Evolutionary conservation across 495 filamentous ascomycete genomes (phyloP).

Genomic region (Polyplosphaeria fusca): DNA sequence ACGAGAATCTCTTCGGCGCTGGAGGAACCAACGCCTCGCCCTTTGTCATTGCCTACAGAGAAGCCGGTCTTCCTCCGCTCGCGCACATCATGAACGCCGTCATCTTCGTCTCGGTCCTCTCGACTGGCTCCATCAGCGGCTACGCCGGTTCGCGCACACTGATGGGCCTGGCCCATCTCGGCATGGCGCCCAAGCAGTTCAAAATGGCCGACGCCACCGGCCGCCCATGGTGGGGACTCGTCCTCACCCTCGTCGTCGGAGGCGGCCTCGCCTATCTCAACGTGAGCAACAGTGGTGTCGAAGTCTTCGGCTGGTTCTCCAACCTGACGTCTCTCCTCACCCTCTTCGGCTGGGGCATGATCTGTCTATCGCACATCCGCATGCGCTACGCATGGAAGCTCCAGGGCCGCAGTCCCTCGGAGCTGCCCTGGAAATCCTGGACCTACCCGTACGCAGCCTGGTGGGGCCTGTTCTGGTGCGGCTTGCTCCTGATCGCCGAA

Average conservation of each 20-base stretch:
- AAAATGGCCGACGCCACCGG: slow-evolving; percentile 26
- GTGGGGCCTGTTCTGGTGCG: slow-evolving; percentile 35
- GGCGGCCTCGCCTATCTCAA: slow-evolving; percentile 37
- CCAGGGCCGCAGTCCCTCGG: slow-evolving; percentile 22
- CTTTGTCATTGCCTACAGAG: slow-evolving; percentile 35
- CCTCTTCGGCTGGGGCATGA: slow-evolving; percentile 37
- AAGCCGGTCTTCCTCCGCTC: slow-evolving; percentile 28
- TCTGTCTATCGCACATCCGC: slow-evolving; percentile 37
- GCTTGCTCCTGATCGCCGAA: slow-evolving; percentile 31
- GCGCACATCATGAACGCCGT: slow-evolving; percentile 37
- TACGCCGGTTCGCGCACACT: slow-evolving; percentile 27
- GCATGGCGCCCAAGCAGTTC: slow-evolving; percentile 30
- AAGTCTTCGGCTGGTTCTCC: slow-evolving; percentile 34
- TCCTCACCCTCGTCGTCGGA: slow-evolving; percentile 25
- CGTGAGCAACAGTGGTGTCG: slow-evolving; percentile 22
- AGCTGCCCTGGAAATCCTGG: slow-evolving; percentile 37
- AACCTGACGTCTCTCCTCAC: slow-evolving; percentile 35
- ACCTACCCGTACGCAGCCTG: slow-evolving; percentile 33
- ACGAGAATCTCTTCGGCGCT: slow-evolving; percentile 31
- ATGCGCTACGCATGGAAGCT: slow-evolving; percentile 34
- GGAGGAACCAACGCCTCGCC: slow-evolving; percentile 30
- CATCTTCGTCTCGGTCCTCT: slow-evolving; percentile 35
- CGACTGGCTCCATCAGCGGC: slow-evolving; percentile 26
- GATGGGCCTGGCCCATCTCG: slow-evolving; percentile 33
- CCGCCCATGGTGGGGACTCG: slow-evolving; percentile 32